These are phyloP conservation scores for Neofusicoccum kwambonambiense DNA, from an alignment of 2,329 filamentous ascomycete genomes.

Conservation along the genomic window DNA sequence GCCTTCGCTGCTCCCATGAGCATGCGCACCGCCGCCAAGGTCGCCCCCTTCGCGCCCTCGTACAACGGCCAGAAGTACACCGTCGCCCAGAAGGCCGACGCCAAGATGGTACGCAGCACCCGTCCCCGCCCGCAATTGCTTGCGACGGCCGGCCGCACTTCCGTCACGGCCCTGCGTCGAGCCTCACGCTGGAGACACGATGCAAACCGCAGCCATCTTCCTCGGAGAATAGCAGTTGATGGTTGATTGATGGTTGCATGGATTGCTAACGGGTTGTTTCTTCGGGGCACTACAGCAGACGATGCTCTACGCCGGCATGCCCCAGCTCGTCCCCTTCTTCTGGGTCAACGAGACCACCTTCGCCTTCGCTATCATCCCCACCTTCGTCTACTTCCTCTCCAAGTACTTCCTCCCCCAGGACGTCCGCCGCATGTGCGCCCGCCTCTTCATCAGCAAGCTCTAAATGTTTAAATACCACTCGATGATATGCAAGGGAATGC, in stretches of 20 bases:
- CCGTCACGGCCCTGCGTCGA: neutral
- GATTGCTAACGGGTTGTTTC: neutral
- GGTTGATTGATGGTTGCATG: neutral
- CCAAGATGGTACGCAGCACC: conserved; percentile 17
- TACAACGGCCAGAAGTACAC: conserved; percentile 14
- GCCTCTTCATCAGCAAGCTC: conserved; percentile 47
- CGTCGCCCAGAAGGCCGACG: conserved; percentile 14
- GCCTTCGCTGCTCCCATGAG: conserved; percentile 28
- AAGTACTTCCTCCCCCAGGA: conserved; percentile 45
- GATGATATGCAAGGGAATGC: neutral
- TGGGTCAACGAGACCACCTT: conserved; percentile 46
- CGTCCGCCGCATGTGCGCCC: conserved; percentile 41
- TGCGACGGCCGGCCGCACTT: neutral
- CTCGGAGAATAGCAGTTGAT: neutral
- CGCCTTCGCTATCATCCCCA: conserved; percentile 42
- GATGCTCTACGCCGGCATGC: conserved; percentile 44
- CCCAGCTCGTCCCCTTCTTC: conserved; percentile 47
- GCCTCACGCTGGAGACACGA: neutral
- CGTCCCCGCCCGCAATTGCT: neutral
- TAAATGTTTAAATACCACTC: conserved; percentile 23
- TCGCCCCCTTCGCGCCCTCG: conserved; percentile 20
- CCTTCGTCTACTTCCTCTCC: conserved; percentile 45
- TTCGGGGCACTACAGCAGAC: conserved; percentile 26
- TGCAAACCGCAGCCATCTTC: neutral
- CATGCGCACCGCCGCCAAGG: conserved; percentile 15